These are phyloP conservation scores for Solanum hybrid DNA, from an alignment of 305 asterid species.

Conservation along the genomic window DNA sequence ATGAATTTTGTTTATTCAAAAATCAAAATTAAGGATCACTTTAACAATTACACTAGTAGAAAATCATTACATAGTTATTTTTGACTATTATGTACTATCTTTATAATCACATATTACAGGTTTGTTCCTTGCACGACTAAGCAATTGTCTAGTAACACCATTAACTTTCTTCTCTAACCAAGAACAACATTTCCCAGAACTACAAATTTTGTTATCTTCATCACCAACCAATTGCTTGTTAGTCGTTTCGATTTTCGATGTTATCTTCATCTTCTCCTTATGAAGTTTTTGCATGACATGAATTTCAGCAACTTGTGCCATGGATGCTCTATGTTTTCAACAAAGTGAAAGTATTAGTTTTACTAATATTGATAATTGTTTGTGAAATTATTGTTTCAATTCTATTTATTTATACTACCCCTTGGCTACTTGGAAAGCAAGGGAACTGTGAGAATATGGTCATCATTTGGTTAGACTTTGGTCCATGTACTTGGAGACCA, in stretches of 20 bases:
- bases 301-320: not conserved
- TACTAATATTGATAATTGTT: not conserved
- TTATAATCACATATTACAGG: not conserved
- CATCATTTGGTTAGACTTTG: not conserved
- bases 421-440: not conserved
- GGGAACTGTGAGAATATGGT: not conserved
- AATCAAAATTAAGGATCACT: not conserved
- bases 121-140: not conserved
- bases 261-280: not conserved
- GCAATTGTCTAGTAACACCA: not conserved
- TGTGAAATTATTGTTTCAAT: not conserved
- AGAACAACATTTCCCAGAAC: not conserved
- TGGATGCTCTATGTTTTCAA: not conserved
- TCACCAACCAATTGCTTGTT: not conserved
- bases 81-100: not conserved
- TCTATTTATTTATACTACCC: not conserved
- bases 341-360: not conserved
- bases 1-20: not conserved
- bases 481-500: not conserved
- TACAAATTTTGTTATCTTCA: not conserved
- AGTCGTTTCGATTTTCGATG: not conserved
- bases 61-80: not conserved
- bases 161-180: not conserved
- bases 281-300: slow-evolving; percentile 2
- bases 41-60: not conserved